Percentiles rank a stretch among this genome's conserved stretches.
phyloP scores from a whole-genome alignment of 768 basidiomycete species.

The Mycena vitilis region DNA sequence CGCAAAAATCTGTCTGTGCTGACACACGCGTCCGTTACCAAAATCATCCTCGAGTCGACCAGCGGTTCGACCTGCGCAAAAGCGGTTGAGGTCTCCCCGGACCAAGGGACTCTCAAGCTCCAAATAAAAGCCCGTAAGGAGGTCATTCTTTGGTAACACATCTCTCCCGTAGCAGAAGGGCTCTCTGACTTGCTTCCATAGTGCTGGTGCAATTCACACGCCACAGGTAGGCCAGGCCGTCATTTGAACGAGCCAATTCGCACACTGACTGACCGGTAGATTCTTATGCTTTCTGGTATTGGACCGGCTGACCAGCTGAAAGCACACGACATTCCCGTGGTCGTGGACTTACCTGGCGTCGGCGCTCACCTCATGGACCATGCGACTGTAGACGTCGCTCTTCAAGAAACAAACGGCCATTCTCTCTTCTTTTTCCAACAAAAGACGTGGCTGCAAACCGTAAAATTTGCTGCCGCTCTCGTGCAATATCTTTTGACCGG shows the following conservation, averaged over 20 bases:
- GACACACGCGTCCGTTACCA: slow-evolving; percentile 66
- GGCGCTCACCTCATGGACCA: slow-evolving; percentile 85
- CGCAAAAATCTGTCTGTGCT: slow-evolving; percentile 77
- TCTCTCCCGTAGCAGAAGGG: background rate
- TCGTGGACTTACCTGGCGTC: slow-evolving; percentile 79
- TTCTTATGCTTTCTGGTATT: slow-evolving; percentile 82
- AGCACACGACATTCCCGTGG: slow-evolving; percentile 62
- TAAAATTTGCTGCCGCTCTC: slow-evolving; percentile 36
- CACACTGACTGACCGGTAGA: slow-evolving; percentile 43
- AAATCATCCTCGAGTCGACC: slow-evolving; percentile 64
- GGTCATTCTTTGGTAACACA: slow-evolving; percentile 67
- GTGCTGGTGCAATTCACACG: slow-evolving; percentile 66
- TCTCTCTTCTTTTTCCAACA: slow-evolving; percentile 49
- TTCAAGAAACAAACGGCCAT: slow-evolving; percentile 61
- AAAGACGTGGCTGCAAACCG: slow-evolving; percentile 33
- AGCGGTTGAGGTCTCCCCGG: slow-evolving; percentile 69
- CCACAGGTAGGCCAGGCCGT: slow-evolving; percentile 55
- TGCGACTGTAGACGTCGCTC: slow-evolving; percentile 62
- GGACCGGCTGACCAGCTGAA: slow-evolving; percentile 73
- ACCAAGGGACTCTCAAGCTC: slow-evolving; percentile 52
- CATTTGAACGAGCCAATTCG: too few species aligned
- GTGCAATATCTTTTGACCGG: slow-evolving; percentile 58
- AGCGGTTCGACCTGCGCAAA: slow-evolving; percentile 51
- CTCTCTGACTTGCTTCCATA: slow-evolving; percentile 10
- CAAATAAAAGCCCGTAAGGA: slow-evolving; percentile 60